A percentile compares a stretch with the other conserved stretches of the same genome.
phyloP scores from a whole-genome alignment of 768 basidiomycete genomes.

The Tylopilus plumbeoviolaceoides region DNA sequence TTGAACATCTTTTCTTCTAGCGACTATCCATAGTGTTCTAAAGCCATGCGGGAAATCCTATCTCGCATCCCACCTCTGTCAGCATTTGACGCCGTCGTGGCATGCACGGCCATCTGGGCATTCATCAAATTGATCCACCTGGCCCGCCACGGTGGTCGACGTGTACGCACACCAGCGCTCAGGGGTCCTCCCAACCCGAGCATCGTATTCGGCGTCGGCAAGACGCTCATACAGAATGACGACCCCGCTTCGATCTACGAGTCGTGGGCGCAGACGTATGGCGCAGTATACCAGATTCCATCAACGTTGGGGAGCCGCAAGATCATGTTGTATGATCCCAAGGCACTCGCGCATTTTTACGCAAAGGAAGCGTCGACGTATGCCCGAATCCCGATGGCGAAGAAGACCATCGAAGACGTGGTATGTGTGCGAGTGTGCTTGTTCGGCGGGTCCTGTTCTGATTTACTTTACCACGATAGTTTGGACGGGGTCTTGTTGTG shows the following conservation, averaged over 20 bases:
- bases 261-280: conserved; percentile 45
- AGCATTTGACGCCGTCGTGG: too few relatives aligned
- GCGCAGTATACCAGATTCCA: conserved; percentile 42
- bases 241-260: conserved; percentile 37
- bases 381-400: conserved; percentile 34
- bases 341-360: conserved; percentile 50
- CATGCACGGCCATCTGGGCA: too few relatives aligned
- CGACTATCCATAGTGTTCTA: too few relatives aligned
- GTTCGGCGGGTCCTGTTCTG: neutral
- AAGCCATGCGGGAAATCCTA: too few relatives aligned
- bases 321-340: conserved; percentile 43
- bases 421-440: conserved; percentile 9
- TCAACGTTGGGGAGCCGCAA: conserved; percentile 30
- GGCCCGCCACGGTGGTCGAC: too few relatives aligned
- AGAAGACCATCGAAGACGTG: conserved; percentile 27
- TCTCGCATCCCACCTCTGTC: too few relatives aligned
- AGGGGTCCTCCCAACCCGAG: conserved; percentile 17
- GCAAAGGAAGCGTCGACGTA: conserved; percentile 44
- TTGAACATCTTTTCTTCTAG: too few relatives aligned
- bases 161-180: conserved; percentile 8
- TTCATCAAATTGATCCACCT: too few relatives aligned
- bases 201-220: conserved; percentile 15
- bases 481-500: conserved; percentile 29
- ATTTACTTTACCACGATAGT: neutral
- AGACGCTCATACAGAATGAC: neutral